These are phyloP conservation scores for Pleurotus citrinopileatus DNA, from an alignment of 768 basidiomycete genomes.

Conservation along the genomic window DNA sequence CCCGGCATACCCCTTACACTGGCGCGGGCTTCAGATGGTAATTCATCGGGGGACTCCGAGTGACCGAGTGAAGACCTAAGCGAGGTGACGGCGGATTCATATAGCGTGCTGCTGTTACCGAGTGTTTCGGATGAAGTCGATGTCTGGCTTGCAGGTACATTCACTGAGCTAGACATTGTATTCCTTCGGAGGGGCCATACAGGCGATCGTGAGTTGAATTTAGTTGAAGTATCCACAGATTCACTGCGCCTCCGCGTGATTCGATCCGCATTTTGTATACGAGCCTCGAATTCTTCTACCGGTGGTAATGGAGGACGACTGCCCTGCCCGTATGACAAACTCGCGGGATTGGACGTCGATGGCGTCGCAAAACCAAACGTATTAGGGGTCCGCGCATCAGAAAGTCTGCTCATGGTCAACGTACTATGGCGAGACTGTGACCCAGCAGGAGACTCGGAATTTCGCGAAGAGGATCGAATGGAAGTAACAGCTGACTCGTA, in stretches of 20 bases:
- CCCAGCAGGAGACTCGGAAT: background rate
- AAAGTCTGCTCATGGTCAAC: background rate
- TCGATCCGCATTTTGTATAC: background rate
- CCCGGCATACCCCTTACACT: background rate
- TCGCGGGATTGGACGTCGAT: background rate
- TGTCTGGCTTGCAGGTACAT: background rate
- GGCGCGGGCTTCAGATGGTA: background rate
- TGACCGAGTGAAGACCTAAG: background rate
- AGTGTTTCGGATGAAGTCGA: background rate
- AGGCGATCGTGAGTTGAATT: background rate
- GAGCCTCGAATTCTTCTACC: background rate
- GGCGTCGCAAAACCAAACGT: slow-evolving; percentile 2
- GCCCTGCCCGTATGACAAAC: background rate
- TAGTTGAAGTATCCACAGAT: background rate
- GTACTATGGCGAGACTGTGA: background rate
- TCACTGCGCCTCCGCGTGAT: background rate
- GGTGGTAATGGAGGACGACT: background rate
- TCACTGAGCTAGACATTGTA: background rate
- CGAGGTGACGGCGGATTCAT: background rate
- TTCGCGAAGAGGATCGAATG: background rate
- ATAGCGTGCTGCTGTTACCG: background rate
- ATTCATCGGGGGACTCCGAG: background rate
- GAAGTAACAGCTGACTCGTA: slow-evolving; percentile 1
- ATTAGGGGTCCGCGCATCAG: background rate
- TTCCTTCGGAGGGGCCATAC: background rate